These are phyloP conservation scores for Blastomyces parvus DNA, from an alignment of 2,329 filamentous ascomycete genomes.

Conservation along the genomic window DNA sequence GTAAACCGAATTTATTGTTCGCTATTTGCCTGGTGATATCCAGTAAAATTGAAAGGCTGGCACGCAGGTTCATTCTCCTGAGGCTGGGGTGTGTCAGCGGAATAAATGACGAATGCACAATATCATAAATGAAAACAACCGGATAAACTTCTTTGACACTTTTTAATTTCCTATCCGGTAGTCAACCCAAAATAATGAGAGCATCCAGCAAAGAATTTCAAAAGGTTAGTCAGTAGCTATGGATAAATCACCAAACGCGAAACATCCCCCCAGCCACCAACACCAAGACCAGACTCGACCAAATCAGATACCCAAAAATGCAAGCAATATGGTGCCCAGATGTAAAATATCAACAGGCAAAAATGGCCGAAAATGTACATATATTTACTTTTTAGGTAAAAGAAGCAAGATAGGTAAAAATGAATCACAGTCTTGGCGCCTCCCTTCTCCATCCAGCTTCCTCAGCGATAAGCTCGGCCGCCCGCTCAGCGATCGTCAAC, in stretches of 20 bases:
- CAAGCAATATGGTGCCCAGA: not conserved
- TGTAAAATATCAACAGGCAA: not conserved
- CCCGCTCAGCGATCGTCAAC: conserved; percentile 70
- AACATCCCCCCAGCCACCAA: not conserved
- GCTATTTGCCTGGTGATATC: too few relatives aligned
- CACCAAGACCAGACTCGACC: not conserved
- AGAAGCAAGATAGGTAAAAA: not conserved
- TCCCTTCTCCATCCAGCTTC: conserved; percentile 57
- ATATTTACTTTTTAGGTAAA: not conserved
- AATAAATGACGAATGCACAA: too few relatives aligned
- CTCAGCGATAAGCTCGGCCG: conserved; percentile 71
- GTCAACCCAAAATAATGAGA: not conserved
- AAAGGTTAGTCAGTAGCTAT: not conserved
- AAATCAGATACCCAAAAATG: not conserved
- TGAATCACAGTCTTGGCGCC: conserved; percentile 44
- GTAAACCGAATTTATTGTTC: too few relatives aligned
- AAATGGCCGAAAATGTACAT: not conserved
- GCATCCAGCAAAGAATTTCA: not conserved
- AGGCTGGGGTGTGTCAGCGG: too few relatives aligned
- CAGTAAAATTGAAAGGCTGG: too few relatives aligned
- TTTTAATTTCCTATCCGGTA: too few relatives aligned
- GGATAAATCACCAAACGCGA: not conserved
- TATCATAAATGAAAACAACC: too few relatives aligned
- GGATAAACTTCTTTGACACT: too few relatives aligned
- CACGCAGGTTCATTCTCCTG: too few relatives aligned